These are phyloP conservation scores for Medicago ruthenica DNA, from an alignment of 306 rosid species.

Conservation along the genomic window DNA sequence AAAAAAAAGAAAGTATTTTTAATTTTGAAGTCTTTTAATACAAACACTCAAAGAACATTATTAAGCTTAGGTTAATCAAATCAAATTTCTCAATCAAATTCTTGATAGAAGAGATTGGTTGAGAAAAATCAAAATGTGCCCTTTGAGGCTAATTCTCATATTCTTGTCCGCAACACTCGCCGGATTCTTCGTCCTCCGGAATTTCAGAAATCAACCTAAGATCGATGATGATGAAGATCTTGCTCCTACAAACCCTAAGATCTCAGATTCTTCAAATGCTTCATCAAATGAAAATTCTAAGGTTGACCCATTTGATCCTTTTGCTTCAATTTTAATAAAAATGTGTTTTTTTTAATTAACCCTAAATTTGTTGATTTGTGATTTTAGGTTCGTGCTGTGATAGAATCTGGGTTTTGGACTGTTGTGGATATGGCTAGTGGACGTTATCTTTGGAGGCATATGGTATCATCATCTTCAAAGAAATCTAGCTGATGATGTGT, in stretches of 20 bases:
- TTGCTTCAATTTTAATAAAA: constrained; percentile 30
- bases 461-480: constrained; percentile 62
- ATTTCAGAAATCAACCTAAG: constrained; percentile 67
- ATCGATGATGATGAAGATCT: constrained; percentile 38
- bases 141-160: constrained; percentile 75
- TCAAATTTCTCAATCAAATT: constrained; percentile 17
- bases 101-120: constrained; percentile 23
- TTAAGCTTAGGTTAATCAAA: constrained; percentile 10
- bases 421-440: constrained; percentile 95
- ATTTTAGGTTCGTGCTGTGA: constrained; percentile 61
- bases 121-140: constrained; percentile 63
- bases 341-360: neutral
- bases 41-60: neutral
- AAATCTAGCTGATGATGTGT: constrained; percentile 57
- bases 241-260: constrained; percentile 40
- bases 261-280: constrained; percentile 49
- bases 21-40: neutral
- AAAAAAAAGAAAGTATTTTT: no score
- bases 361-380: constrained; percentile 7
- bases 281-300: constrained; percentile 40
- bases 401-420: constrained; percentile 84
- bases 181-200: constrained; percentile 85
- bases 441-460: constrained; percentile 88
- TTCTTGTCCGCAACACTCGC: constrained; percentile 97
- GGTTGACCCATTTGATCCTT: constrained; percentile 46